These are phyloP conservation scores for Elsinoe perseae DNA, from an alignment of 2,329 filamentous ascomycete species.

Conservation along the genomic window DNA sequence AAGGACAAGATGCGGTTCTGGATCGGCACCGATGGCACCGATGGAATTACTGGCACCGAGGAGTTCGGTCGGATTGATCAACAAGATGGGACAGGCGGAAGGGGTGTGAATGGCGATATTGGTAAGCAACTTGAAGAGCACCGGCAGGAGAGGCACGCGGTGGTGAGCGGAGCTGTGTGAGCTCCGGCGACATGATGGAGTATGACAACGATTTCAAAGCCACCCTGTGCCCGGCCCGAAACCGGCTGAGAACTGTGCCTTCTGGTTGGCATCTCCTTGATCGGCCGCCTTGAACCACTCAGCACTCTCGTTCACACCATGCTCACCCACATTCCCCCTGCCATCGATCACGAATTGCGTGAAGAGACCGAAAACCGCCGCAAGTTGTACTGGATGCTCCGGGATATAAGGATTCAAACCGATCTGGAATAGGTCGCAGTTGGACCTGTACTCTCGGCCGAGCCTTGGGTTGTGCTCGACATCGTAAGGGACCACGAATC, in stretches of 20 bases:
- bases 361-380: background rate
- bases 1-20: slow-evolving; percentile 61
- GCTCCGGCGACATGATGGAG: too few species aligned
- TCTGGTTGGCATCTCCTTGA: too few species aligned
- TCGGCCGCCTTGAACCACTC: background rate
- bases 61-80: slow-evolving; percentile 25
- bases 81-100: slow-evolving; percentile 39
- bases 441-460: background rate
- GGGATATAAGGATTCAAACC: background rate
- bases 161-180: slow-evolving; percentile 30
- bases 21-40: slow-evolving; percentile 39
- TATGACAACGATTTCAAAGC: too few species aligned
- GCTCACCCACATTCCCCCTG: background rate
- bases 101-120: slow-evolving; percentile 37
- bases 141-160: slow-evolving; percentile 21
- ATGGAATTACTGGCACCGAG: slow-evolving; percentile 7
- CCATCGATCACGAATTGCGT: background rate
- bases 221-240: background rate
- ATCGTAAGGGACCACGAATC: slow-evolving; percentile 27
- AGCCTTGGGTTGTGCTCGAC: slow-evolving; percentile 18
- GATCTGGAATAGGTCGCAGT: background rate
- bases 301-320: background rate
- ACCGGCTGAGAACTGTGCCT: background rate
- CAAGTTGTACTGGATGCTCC: background rate
- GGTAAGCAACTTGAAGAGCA: slow-evolving; percentile 31